Base-by-base conservation (phyloP, 306 rosid genomes). In the Cicer pinnatifidum region DNA sequence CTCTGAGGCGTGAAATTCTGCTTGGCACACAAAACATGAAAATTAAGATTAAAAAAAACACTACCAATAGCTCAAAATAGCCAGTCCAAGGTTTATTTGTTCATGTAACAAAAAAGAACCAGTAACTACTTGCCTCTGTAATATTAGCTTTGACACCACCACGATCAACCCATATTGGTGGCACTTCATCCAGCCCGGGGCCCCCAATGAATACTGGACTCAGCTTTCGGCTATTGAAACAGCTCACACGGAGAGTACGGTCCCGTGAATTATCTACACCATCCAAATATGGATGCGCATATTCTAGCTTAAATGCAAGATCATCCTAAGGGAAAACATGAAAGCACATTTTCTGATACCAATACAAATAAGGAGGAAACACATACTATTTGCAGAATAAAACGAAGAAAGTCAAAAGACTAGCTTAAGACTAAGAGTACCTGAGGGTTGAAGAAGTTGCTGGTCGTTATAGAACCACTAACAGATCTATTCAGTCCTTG, bases 181-280 rank as follows among this genome's bases (percentile, higher is more conserved):
- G 97, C 16, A 94, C 97, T 84, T 94, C 99, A 79, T 94, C 96
- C 65, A 87, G 83, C 73, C 99, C 97, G 9, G 99, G 99, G 4
- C 99, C 99, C 39, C 95, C 97, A 33, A 92, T 94, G 83, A 94
- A 94, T 67, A 90, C 96, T 1, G 99, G 99, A 88, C 99, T 94
- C 84, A 86, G 54, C 80, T 94, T 94, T 80, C 95, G 86, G 85
- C 95, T 90, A 78, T 94, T 94, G 89, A 94, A 94, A 86, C 97
- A 91, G 86, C 85, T 91, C 43, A 94, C 90, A 50, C 89, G 89
- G 47, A 94, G 91, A 75, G 95, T 85, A 0, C 99, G 92, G 78
- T 94, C 86, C 13, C 83, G 86, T 1, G 91, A 81, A 80, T 86
- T 64, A 66, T 83, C 82, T 17, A 94, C 90, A 60, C 99, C 99